Evolutionary conservation across 2,329 filamentous ascomycete genomes (phyloP).

Genomic region (Rhynchosporium graminicola): DNA sequence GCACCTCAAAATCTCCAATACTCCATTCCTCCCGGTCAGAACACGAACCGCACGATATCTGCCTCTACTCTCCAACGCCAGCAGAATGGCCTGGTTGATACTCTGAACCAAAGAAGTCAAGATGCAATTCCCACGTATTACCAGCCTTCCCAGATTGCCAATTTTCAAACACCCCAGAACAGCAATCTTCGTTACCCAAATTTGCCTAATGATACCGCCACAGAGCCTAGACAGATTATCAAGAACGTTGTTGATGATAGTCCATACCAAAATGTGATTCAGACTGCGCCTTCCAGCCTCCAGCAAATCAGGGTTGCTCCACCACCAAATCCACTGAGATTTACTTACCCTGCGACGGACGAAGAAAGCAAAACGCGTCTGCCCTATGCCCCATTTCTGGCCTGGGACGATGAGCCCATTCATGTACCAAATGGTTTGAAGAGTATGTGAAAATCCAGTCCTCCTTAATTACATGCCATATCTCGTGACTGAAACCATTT

Average conservation of each 20-base stretch:
- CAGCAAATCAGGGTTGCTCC: conserved; percentile 21
- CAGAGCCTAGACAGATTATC: conserved; percentile 16
- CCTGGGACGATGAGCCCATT: conserved; percentile 33
- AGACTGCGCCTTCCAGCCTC: conserved; percentile 7
- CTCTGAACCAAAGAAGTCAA: conserved; percentile 28
- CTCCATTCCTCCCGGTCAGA: conserved; percentile 29
- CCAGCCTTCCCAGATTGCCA: conserved; percentile 23
- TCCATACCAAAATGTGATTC: background rate
- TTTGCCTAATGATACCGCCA: conserved; percentile 21
- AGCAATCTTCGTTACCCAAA: conserved; percentile 24
- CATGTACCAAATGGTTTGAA: conserved; percentile 36
- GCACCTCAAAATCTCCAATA: conserved; percentile 39
- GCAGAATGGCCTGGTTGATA: conserved; percentile 18
- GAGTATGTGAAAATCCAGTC: conserved; percentile 30
- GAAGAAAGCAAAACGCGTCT: conserved; percentile 22
- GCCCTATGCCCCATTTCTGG: conserved; percentile 36
- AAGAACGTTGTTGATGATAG: conserved; percentile 20
- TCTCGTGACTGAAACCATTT: background rate
- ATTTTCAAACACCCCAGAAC: conserved; percentile 23
- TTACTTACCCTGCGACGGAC: conserved; percentile 34
- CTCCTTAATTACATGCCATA: background rate
- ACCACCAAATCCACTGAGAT: conserved; percentile 27
- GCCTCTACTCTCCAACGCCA: conserved; percentile 30
- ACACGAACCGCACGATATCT: conserved; percentile 27
- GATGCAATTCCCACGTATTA: conserved; percentile 22